These are phyloP conservation scores for Chalaropsis ovoidea DNA, from an alignment of 2,329 filamentous ascomycete genomes.

Conservation along the genomic window DNA sequence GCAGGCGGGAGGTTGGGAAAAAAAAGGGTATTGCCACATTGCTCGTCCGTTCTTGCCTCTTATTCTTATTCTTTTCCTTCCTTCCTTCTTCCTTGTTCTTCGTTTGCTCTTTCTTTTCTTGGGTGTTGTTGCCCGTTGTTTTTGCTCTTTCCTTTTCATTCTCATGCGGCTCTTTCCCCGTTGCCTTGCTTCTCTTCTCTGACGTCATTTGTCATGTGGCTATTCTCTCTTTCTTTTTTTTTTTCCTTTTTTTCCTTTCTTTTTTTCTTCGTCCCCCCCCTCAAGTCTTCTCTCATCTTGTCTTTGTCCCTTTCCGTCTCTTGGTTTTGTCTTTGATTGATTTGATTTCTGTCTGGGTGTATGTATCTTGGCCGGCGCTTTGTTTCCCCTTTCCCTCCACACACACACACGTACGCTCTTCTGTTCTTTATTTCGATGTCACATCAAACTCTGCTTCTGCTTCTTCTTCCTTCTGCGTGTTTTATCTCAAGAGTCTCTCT, in stretches of 20 bases:
- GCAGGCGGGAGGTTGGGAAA: too few species aligned
- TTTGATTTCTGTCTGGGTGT: background rate
- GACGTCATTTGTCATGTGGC: background rate
- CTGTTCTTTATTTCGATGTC: slow-evolving; percentile 13
- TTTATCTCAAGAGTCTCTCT: background rate
- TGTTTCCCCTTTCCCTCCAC: background rate
- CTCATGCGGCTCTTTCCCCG: background rate
- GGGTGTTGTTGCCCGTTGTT: background rate
- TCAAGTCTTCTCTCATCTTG: background rate
- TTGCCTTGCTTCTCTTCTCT: background rate
- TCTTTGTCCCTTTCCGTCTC: background rate
- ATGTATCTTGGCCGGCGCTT: slow-evolving; percentile 5
- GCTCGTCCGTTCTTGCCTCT: background rate
- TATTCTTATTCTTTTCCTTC: background rate
- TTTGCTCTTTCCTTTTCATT: background rate
- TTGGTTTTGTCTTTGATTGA: background rate
- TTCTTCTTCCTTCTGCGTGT: background rate
- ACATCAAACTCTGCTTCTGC: background rate
- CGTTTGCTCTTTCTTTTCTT: slow-evolving; percentile 3
- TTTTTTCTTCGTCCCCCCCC: background rate
- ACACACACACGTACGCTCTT: background rate
- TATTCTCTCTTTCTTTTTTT: background rate
- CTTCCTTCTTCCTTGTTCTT: slow-evolving; percentile 7
- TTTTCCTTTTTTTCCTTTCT: slow-evolving; percentile 8
- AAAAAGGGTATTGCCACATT: background rate